phyloP scores from a whole-genome alignment of 345 rosid species.

The Viola odorata region DNA sequence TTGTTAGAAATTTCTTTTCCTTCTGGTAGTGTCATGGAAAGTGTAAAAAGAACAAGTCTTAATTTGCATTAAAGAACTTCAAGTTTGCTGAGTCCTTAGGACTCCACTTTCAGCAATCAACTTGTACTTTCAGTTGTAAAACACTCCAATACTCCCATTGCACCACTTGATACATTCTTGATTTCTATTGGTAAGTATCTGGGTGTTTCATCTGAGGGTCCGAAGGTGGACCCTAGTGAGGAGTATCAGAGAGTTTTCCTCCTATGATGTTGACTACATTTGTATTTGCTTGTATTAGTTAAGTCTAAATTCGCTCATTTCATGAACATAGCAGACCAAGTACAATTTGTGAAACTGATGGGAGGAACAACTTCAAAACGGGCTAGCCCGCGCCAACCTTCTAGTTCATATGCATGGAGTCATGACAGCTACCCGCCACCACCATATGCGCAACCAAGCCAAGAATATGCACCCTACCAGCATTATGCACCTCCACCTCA shows the following conservation, averaged over 20 bases:
- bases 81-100: background rate
- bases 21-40: too few relatives aligned
- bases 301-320: slow-evolving; percentile 7
- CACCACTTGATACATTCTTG: too few relatives aligned
- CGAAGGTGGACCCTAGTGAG: too few relatives aligned
- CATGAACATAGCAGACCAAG: slow-evolving; percentile 18
- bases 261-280: background rate
- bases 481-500: slow-evolving; percentile 35
- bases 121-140: background rate
- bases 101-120: background rate
- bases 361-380: slow-evolving; percentile 53
- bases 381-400: slow-evolving; percentile 17
- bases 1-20: background rate
- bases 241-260: background rate
- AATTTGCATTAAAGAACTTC: background rate
- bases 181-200: too few relatives aligned
- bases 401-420: slow-evolving; percentile 42
- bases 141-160: background rate
- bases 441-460: slow-evolving; percentile 37
- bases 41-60: too few relatives aligned
- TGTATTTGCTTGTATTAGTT: background rate
- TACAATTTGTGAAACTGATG: slow-evolving; percentile 31
- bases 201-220: too few relatives aligned
- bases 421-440: slow-evolving; percentile 33
- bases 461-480: slow-evolving; percentile 32